Conservation (phyloP, 139 green algal species). For the Tetraselmis striata region DNA sequence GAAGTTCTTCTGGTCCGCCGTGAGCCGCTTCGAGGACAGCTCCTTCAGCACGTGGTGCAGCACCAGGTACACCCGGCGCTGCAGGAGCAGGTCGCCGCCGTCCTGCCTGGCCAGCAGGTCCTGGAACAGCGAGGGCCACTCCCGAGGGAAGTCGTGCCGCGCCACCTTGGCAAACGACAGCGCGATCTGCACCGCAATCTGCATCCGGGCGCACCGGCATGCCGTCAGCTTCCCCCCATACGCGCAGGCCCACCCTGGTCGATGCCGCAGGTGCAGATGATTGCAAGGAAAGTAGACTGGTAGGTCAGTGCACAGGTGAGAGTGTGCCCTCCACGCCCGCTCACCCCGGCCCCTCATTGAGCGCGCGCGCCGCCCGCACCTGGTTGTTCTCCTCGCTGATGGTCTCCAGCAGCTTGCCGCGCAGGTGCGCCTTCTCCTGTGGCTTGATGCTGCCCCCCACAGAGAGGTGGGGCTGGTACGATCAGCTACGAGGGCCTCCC, state of each 20-base stretch:
- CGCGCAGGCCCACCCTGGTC: not conserved
- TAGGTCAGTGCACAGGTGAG: not conserved
- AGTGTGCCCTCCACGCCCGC: too few relatives aligned
- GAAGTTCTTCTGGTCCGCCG: conserved; percentile 79
- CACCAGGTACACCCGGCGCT: conserved; percentile 66
- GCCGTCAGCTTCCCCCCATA: not conserved
- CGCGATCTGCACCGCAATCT: conserved; percentile 79
- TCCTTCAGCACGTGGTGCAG: conserved; percentile 95
- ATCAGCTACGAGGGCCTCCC: too few relatives aligned
- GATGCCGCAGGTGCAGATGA: not conserved
- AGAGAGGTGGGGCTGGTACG: too few relatives aligned
- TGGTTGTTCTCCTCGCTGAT: conserved; percentile 75
- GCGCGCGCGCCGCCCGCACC: conserved; percentile 32
- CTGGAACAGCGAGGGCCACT: conserved; percentile 76
- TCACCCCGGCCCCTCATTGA: too few relatives aligned
- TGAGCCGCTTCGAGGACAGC: conserved; percentile 81
- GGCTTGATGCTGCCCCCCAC: conserved; percentile 45
- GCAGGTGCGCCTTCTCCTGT: conserved; percentile 78
- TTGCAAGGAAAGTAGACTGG: not conserved
- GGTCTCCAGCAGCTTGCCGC: conserved; percentile 53
- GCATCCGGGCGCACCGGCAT: conserved; percentile 7
- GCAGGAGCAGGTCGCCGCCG: conserved; percentile 7
- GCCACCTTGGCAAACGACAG: conserved; percentile 84
- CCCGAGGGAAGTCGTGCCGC: conserved; percentile 72
- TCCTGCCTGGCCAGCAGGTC: conserved; percentile 54